Base-by-base conservation (phyloP, 1,284 basidiomycete species). In the Ceratobasidium sp. region DNA sequence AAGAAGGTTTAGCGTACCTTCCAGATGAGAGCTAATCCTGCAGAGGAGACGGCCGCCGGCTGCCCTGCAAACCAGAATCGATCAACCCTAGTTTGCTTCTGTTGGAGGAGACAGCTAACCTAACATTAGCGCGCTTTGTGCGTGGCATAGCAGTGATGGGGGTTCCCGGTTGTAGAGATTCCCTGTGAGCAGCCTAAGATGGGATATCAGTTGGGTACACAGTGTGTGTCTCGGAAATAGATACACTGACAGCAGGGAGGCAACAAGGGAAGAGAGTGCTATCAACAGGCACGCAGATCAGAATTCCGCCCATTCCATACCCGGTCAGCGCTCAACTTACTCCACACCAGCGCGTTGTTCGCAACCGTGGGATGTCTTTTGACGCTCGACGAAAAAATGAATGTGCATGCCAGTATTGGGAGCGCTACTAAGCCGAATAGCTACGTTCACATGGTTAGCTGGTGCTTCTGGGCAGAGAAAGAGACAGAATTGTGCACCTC, bases 301-400 rank as follows among this genome's bases (percentile, higher is more conserved):
- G 26, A n/a, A n/a, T n/a, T n/a, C n/a, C 32, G 28, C 6, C 10
- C 16, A 53, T 32, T 28, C n/a, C 46, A 43, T 28, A 32, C 9
- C 30, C 34, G 64, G n/a, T n/a, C 26, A 32, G 9, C 18, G 30
- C 21, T 16, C 28, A 16, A 53, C 50, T 50, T 32, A 67, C 64
- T 55, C 64, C 64, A 67, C 34, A 55, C 46, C 16, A 67, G 34
- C 21, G 64, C 50, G 50, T 67, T 67, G 26, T 55, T 67, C 16
- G 50, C 30, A 18, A 67, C 32, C 21, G 64, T 67, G 14, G 50
- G 30, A 26, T 67, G 64, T 41, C 64, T 30, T 26, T 55, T 67
- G 21, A 55, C 64, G 5, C 50, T 39, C 26, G 64, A 39, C 36
- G 46, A 67, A 26, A 67, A 67, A 10, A 67, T 21, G 21, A 67